Conservation (phyloP, 2,329 filamentous ascomycete genomes). For the Fusarium hainanense region DNA sequence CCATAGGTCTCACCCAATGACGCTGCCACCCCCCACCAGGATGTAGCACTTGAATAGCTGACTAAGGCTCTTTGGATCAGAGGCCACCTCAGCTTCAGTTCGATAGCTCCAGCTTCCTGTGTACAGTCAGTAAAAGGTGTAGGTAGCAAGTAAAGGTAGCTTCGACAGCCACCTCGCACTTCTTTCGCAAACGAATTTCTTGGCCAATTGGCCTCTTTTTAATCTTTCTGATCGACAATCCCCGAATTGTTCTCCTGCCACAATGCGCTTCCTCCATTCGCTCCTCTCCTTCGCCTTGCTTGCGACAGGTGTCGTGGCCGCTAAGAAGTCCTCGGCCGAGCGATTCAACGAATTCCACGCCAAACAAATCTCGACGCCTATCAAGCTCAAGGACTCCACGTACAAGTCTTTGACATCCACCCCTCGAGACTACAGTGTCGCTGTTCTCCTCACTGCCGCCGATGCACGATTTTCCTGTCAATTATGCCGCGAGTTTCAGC, state of each 20-base stretch:
- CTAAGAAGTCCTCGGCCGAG: slow-evolving; percentile 72
- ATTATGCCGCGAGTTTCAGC: slow-evolving; percentile 90
- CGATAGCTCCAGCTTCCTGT: slow-evolving; percentile 35
- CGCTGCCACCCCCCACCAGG: slow-evolving; percentile 2
- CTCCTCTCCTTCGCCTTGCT: slow-evolving; percentile 73
- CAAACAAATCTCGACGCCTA: slow-evolving; percentile 71
- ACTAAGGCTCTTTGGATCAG: slow-evolving; percentile 41
- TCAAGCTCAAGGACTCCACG: slow-evolving; percentile 80
- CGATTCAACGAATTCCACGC: slow-evolving; percentile 78
- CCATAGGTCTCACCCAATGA: not conserved
- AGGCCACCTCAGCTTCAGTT: slow-evolving; percentile 53
- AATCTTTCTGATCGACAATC: not conserved
- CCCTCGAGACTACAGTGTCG: slow-evolving; percentile 85
- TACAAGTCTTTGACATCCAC: slow-evolving; percentile 81
- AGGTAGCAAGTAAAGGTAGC: slow-evolving; percentile 20
- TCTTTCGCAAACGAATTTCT: not conserved
- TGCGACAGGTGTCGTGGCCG: slow-evolving; percentile 67
- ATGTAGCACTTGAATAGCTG: slow-evolving; percentile 13
- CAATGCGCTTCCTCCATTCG: slow-evolving; percentile 75
- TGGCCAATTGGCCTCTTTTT: slow-evolving; percentile 42
- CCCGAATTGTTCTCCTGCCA: slow-evolving; percentile 46
- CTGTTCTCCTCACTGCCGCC: slow-evolving; percentile 86
- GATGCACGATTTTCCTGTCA: slow-evolving; percentile 86
- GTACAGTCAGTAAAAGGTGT: slow-evolving; percentile 6
- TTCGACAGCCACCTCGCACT: slow-evolving; percentile 16